phyloP scores from a whole-genome alignment of 495 filamentous ascomycete genomes.

The Cercophora samala region DNA sequence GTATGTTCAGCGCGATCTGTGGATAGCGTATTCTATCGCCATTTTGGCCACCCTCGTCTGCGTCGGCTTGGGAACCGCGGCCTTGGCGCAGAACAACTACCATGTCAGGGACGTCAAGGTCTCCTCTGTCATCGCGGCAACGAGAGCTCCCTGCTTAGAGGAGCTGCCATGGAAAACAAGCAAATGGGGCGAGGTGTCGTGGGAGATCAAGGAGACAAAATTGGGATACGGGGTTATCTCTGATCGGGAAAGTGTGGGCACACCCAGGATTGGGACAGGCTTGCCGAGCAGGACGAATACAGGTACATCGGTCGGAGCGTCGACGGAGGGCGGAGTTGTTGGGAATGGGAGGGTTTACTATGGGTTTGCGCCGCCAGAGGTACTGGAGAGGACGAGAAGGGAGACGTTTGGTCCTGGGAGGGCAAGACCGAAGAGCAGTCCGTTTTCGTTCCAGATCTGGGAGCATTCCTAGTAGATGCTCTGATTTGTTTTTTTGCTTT shows the following conservation, averaged over 20 bases:
- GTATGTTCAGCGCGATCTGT: slow-evolving; percentile 28
- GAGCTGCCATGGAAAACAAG: slow-evolving; percentile 27
- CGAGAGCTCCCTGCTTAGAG: slow-evolving; percentile 29
- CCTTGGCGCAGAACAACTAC: slow-evolving; percentile 29
- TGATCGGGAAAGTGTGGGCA: slow-evolving; percentile 16
- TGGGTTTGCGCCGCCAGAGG: slow-evolving; percentile 28
- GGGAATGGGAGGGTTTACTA: slow-evolving; percentile 22
- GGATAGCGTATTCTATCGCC: slow-evolving; percentile 30
- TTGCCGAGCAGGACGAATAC: background rate
- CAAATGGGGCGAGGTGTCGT: slow-evolving; percentile 31
- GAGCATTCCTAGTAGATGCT: background rate
- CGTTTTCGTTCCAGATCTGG: slow-evolving; percentile 21
- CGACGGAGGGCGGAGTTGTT: background rate
- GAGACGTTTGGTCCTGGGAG: slow-evolving; percentile 19
- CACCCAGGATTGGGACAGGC: slow-evolving; percentile 10
- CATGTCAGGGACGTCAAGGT: slow-evolving; percentile 26
- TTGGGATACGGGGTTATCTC: slow-evolving; percentile 27
- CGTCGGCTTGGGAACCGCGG: slow-evolving; percentile 27
- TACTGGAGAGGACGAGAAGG: slow-evolving; percentile 18
- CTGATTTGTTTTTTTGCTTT: background rate
- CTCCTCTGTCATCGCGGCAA: slow-evolving; percentile 31
- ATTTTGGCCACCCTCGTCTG: slow-evolving; percentile 18
- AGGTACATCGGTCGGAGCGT: background rate
- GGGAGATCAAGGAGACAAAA: slow-evolving; percentile 21
- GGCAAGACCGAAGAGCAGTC: slow-evolving; percentile 12